A percentile compares a stretch with the other conserved stretches of the same genome.
phyloP scores from a whole-genome alignment of 2,329 filamentous ascomycete species.

The Chaetomium sp. region DNA sequence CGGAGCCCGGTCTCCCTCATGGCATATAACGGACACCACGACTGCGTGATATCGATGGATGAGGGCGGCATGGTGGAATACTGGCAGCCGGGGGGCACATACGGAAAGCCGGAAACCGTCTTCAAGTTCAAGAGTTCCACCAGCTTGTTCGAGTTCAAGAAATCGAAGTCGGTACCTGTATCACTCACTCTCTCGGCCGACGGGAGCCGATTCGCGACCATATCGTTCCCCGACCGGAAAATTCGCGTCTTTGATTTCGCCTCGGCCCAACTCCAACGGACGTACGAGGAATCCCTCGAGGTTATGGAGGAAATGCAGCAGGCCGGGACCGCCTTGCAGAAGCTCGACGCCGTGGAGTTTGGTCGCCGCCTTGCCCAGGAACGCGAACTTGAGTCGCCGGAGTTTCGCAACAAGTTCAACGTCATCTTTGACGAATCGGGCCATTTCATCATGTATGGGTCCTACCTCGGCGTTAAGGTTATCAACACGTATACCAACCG shows the following conservation, averaged over 20 bases:
- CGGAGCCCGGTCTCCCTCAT: constrained; percentile 74
- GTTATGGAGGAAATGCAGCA: constrained; percentile 94
- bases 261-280: constrained; percentile 78
- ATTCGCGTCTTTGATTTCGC: constrained; percentile 90
- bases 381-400: constrained; percentile 69
- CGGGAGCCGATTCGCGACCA: constrained; percentile 77
- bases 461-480: constrained; percentile 86
- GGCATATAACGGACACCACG: constrained; percentile 79
- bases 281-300: constrained; percentile 88
- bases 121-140: constrained; percentile 93
- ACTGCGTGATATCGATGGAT: constrained; percentile 88
- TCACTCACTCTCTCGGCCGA: constrained; percentile 81
- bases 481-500: constrained; percentile 94
- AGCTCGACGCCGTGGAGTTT: constrained; percentile 86
- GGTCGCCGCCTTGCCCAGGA: constrained; percentile 81
- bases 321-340: constrained; percentile 73
- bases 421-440: constrained; percentile 94
- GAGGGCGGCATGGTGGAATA: constrained; percentile 94
- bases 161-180: constrained; percentile 77
- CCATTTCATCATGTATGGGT: constrained; percentile 91
- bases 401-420: constrained; percentile 65
- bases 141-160: constrained; percentile 95
- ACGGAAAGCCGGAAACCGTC: constrained; percentile 86
- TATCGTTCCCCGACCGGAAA: constrained; percentile 90
- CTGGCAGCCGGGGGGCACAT: constrained; percentile 74